Percentiles rank a stretch among this genome's conserved stretches.
phyloP scores from a whole-genome alignment of 1,284 basidiomycete species.

The Irpex lacteus region DNA sequence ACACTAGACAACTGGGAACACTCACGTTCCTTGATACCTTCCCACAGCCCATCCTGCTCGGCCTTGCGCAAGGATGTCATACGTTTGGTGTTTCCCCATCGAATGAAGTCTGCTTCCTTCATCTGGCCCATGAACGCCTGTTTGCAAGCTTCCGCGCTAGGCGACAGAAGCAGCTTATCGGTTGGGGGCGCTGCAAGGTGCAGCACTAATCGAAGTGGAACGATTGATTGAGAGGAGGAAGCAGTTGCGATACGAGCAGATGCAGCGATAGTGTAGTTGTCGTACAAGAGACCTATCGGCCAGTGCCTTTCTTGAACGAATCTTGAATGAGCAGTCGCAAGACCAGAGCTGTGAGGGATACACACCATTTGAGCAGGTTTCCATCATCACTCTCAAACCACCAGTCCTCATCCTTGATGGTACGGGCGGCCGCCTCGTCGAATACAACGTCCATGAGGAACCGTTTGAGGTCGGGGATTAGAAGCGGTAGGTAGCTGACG shows the following conservation, averaged over 20 bases:
- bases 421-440: slow-evolving; percentile 72
- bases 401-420: slow-evolving; percentile 83
- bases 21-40: slow-evolving; percentile 88
- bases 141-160: slow-evolving; percentile 80
- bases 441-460: slow-evolving; percentile 89
- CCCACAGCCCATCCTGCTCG: slow-evolving; percentile 94
- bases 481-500: slow-evolving; percentile 87
- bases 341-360: slow-evolving; percentile 12
- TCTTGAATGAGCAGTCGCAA: neutral
- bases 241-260: slow-evolving; percentile 46
- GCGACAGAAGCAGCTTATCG: slow-evolving; percentile 80
- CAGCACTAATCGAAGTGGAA: slow-evolving; percentile 74
- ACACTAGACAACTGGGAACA: slow-evolving; percentile 11
- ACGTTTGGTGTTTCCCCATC: slow-evolving; percentile 92
- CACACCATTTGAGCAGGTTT: slow-evolving; percentile 78
- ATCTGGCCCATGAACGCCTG: slow-evolving; percentile 90
- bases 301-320: slow-evolving; percentile 71
- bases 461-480: slow-evolving; percentile 81
- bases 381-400: slow-evolving; percentile 90
- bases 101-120: slow-evolving; percentile 93
- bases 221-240: slow-evolving; percentile 40
- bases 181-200: slow-evolving; percentile 84
- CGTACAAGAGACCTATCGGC: slow-evolving; percentile 90
- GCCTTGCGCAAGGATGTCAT: slow-evolving; percentile 85
- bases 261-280: slow-evolving; percentile 68